Conservation (phyloP, 495 filamentous ascomycete genomes). For the Glutinoglossum americanum region DNA sequence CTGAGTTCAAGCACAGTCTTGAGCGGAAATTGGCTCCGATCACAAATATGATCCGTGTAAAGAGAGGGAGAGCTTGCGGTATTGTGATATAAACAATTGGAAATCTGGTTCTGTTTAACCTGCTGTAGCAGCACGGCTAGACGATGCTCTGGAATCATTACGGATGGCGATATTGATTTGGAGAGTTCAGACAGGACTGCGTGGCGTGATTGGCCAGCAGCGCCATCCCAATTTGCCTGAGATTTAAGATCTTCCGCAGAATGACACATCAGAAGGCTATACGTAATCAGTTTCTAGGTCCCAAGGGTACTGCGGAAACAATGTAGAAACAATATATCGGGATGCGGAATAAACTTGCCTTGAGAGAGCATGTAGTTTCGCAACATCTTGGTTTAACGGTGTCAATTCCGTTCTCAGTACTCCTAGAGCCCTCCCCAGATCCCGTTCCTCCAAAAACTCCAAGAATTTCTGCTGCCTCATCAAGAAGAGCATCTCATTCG, state of each 20-base stretch:
- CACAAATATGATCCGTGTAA: constrained; percentile 74
- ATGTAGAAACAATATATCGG: too few relatives aligned
- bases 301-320: neutral
- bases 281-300: constrained; percentile 4
- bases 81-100: constrained; percentile 75
- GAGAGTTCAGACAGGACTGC: constrained; percentile 62
- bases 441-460: constrained; percentile 60
- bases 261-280: constrained; percentile 69
- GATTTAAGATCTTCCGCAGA: constrained; percentile 53
- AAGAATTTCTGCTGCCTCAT: constrained; percentile 88
- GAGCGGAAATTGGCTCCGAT: constrained; percentile 56
- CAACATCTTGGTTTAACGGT: constrained; percentile 59
- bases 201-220: constrained; percentile 53
- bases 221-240: constrained; percentile 80
- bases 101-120: constrained; percentile 63
- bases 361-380: constrained; percentile 59
- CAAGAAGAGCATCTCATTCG: constrained; percentile 48
- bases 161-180: constrained; percentile 84
- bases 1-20: constrained; percentile 42
- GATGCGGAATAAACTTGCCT: constrained; percentile 29
- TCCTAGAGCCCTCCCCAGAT: constrained; percentile 49
- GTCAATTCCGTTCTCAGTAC: constrained; percentile 78
- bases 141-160: constrained; percentile 92
- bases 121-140: constrained; percentile 67
- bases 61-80: constrained; percentile 57